Evolutionary conservation across 441 rosid genomes (phyloP), one percentile per base, ranked within the genome.

Genomic region (Pelargonium myrrhifolium): DNA sequence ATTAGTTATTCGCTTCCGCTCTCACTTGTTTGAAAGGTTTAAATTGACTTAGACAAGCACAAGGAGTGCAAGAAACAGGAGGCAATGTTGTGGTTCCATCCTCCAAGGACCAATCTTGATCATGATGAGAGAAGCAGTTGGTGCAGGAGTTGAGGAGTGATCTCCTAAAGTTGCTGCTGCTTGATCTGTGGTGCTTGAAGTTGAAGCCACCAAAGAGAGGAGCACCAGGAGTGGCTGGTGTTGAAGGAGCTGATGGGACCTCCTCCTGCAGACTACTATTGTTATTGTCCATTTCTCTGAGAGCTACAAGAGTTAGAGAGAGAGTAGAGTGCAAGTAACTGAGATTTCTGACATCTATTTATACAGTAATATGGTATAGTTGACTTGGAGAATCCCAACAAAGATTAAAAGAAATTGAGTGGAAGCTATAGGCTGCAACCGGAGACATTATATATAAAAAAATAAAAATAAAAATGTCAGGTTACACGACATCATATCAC

Each of bases 141-240:
- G 28, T 86, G 66, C 93, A 86, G 77, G 76, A 79, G 40, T 76
- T 85, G 43, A 87, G 82, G 64, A 88, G 85, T 5, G 96, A 87
- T n/a, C 22, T 51, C 22, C 9, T 51, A 21, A 51, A 51, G 58
- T 20, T 51, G 21, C n/a, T 4, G 4, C 51, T 11, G n/a, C n/a
- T n/a, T n/a, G n/a, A n/a, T n/a, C n/a, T 72, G 28, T 74, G 84
- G 20, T 81, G 82, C 74, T 69, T 84, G 12, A 83, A 78, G 31
- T 87, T n/a, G n/a, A n/a, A n/a, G n/a, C n/a, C 93, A 53, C 86
- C 95, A 74, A 87, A 86, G 55, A 90, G 89, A n/a, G 96, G 93
- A 39, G 89, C 97, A 70, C 96, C 93, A 6, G 91, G 94, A 55
- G 93, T 88, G 9, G 81, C 94, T 65, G 96, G 97, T 7, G 92